Evolutionary conservation across 1,284 basidiomycete genomes (phyloP).

Genomic region (Xerocomus minutiporus): DNA sequence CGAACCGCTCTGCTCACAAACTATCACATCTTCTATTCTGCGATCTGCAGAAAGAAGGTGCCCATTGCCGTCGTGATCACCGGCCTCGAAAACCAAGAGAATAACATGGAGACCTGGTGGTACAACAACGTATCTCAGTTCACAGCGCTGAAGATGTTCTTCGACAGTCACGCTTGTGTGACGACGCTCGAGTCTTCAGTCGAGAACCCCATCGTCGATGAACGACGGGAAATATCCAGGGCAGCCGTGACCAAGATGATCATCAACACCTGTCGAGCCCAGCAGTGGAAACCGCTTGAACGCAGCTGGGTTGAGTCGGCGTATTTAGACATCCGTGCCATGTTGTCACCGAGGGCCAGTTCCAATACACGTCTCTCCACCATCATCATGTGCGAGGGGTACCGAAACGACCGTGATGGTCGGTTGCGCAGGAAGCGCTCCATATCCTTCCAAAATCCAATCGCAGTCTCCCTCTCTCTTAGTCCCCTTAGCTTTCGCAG

Average conservation of each 20-base stretch:
- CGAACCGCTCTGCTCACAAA: conserved; percentile 25
- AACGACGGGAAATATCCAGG: conserved; percentile 20
- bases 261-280: conserved; percentile 15
- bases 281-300: conserved; percentile 24
- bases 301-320: conserved; percentile 25
- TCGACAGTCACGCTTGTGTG: conserved; percentile 26
- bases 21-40: conserved; percentile 31
- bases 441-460: conserved; percentile 23
- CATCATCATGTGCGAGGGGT: conserved; percentile 25
- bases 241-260: conserved; percentile 17
- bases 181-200: conserved; percentile 21
- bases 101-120: conserved; percentile 30
- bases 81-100: conserved; percentile 28
- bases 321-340: conserved; percentile 24
- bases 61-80: conserved; percentile 29
- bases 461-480: conserved; percentile 15
- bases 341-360: conserved; percentile 14
- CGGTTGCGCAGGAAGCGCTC: conserved; percentile 12
- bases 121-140: conserved; percentile 19
- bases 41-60: conserved; percentile 31
- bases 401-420: neutral
- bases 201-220: conserved; percentile 10
- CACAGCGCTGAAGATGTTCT: conserved; percentile 20
- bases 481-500: conserved; percentile 20
- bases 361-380: conserved; percentile 11